Evolutionary conservation across 768 basidiomycete genomes (phyloP).

Genomic region (Lactarius deliciosus): DNA sequence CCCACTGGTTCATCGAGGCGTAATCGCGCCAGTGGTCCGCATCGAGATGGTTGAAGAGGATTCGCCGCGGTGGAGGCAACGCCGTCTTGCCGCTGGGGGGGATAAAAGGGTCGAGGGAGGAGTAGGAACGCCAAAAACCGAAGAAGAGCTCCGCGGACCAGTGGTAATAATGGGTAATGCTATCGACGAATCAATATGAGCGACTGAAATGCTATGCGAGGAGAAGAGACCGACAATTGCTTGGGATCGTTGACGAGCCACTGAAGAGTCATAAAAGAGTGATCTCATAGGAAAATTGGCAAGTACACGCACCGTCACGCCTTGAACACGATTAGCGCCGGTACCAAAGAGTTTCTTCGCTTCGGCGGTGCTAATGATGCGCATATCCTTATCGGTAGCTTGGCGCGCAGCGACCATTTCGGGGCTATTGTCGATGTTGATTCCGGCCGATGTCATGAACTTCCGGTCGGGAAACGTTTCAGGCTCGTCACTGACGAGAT

Average conservation of each 20-base stretch:
- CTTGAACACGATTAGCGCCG: slow-evolving; percentile 73
- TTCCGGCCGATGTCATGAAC: slow-evolving; percentile 70
- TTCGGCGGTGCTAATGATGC: slow-evolving; percentile 64
- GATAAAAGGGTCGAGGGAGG: slow-evolving; percentile 74
- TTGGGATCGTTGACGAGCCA: slow-evolving; percentile 82
- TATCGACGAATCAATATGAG: slow-evolving; percentile 33
- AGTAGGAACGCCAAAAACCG: slow-evolving; percentile 88
- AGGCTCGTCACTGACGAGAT: slow-evolving; percentile 76
- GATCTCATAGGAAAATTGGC: slow-evolving; percentile 12
- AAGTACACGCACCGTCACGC: slow-evolving; percentile 57
- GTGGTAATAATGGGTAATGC: slow-evolving; percentile 92
- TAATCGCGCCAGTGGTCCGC: slow-evolving; percentile 88
- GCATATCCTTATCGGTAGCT: slow-evolving; percentile 79
- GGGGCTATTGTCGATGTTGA: slow-evolving; percentile 55
- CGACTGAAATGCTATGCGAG: not conserved
- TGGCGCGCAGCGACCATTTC: slow-evolving; percentile 57
- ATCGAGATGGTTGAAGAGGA: slow-evolving; percentile 74
- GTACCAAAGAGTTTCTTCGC: slow-evolving; percentile 70
- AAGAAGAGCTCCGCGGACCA: slow-evolving; percentile 91
- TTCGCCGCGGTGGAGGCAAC: slow-evolving; percentile 70
- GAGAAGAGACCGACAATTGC: slow-evolving; percentile 63
- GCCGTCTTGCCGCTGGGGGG: slow-evolving; percentile 61
- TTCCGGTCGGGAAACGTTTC: slow-evolving; percentile 60
- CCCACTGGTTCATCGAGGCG: slow-evolving; percentile 86
- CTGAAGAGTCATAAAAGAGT: slow-evolving; percentile 36